Base-by-base conservation (phyloP, 352 stramenopile genomes). In the Phytophthora fragariae region DNA sequence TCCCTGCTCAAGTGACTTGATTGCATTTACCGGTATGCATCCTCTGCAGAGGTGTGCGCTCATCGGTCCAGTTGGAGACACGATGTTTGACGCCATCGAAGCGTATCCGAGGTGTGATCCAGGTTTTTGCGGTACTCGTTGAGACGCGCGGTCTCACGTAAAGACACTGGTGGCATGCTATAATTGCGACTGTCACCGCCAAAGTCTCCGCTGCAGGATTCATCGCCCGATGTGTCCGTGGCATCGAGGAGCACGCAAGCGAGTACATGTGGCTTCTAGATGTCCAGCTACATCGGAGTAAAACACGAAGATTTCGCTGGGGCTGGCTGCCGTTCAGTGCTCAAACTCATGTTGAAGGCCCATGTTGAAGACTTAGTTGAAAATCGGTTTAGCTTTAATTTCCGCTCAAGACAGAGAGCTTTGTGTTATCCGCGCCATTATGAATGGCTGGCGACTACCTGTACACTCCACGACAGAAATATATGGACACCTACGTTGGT, bases 141-240 rank as follows among this genome's bases (percentile, higher is more conserved):
- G 19, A 54, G 47, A 54, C 19, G 47, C n/a, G 5, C 47, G 19
- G 47, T 54, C 47, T 54, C 19, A 19, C 10, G 47, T 54, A 55
- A 55, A 55, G 47, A 19, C 15, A 19, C n/a, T 19, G n/a, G 5
- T 33, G 19, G 8, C 47, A 55, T 55, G 47, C 1, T 55, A 50
- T 21, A 21, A 21, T 21, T 21, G 47, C 9, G 19, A 29, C 15
- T 24, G 8, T 31, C 47, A 4, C 47, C 47, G 2, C 47, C 8
- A 17, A 27, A 55, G 19, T 11, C 47, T 50, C 7, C 47, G 19
- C n/a, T 31, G 47, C 47, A 50, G 19, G 47, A 55, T 55, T 55
- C 19, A 55, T 55, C 44, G n/a, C n/a, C 47, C 47, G 47, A 55
- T 27, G 47, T 31, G 21, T 55, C 47, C 44, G 47, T 55, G 19